A percentile compares a stretch with the other conserved stretches of the same genome.
Evolutionary conservation across 2,329 filamentous ascomycete genomes (phyloP).

Genomic region (Aspergillus flavus): DNA sequence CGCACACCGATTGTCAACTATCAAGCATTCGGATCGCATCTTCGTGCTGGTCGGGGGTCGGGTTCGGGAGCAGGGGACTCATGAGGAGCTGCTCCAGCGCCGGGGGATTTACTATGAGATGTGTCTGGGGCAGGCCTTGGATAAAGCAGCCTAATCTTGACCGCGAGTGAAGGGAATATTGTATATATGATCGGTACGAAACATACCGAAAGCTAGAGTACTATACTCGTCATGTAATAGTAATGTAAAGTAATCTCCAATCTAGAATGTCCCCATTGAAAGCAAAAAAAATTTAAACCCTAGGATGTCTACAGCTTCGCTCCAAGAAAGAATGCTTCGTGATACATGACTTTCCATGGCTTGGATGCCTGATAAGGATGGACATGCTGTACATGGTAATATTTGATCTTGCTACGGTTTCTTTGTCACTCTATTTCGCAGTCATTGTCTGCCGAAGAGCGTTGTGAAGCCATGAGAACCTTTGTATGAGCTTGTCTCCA

Average conservation of each 20-base stretch:
- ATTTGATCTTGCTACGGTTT: background rate
- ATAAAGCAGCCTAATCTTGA: background rate
- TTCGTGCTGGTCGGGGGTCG: conserved; percentile 43
- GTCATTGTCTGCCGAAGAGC: background rate
- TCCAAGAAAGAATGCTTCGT: background rate
- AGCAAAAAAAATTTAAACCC: background rate
- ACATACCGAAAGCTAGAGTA: background rate
- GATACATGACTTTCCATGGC: background rate
- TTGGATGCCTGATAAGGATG: too few species aligned
- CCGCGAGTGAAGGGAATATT: background rate
- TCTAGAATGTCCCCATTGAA: background rate
- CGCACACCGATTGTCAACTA: conserved; percentile 43
- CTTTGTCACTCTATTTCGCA: background rate
- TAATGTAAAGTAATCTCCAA: background rate
- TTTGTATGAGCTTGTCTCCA: background rate
- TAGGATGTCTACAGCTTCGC: background rate
- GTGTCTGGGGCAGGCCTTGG: conserved; percentile 9
- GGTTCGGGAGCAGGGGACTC: conserved; percentile 45
- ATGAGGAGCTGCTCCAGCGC: conserved; percentile 39
- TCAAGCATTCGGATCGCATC: conserved; percentile 30
- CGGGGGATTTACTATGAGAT: conserved; percentile 12
- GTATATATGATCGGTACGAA: background rate
- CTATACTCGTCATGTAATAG: background rate
- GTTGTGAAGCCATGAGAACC: background rate
- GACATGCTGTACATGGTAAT: background rate